Percentiles rank a stretch among this genome's conserved stretches.
phyloP scores from a whole-genome alignment of 345 rosid genomes.

The Raphanus raphanistrum region DNA sequence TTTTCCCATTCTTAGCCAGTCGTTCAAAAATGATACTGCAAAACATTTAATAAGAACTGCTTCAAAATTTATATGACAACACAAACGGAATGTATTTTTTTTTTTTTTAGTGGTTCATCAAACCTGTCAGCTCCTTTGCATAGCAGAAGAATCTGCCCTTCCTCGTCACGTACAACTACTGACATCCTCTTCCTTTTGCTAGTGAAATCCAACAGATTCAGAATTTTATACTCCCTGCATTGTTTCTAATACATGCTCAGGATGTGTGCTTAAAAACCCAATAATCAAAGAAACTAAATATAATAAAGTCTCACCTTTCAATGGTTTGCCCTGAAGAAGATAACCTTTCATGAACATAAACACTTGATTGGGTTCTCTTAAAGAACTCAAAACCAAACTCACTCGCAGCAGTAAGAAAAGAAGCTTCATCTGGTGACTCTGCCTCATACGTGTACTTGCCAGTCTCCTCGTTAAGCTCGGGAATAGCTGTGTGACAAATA shows the following conservation, averaged over 20 bases:
- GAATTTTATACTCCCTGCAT: slow-evolving; percentile 92
- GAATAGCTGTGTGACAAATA: slow-evolving; percentile 91
- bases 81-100: background rate
- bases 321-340: slow-evolving; percentile 51
- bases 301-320: slow-evolving; percentile 64
- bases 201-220: slow-evolving; percentile 86
- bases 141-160: slow-evolving; percentile 73
- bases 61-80: background rate
- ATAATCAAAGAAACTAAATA: background rate
- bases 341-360: slow-evolving; percentile 60
- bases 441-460: slow-evolving; percentile 77
- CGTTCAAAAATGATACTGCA: slow-evolving; percentile 90
- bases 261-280: slow-evolving; percentile 24
- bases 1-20: slow-evolving; percentile 71
- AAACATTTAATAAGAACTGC: slow-evolving; percentile 7
- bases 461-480: slow-evolving; percentile 78
- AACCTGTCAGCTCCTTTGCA: slow-evolving; percentile 99
- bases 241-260: slow-evolving; percentile 26
- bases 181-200: slow-evolving; percentile 98
- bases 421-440: slow-evolving; percentile 94
- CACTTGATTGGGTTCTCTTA: slow-evolving; percentile 88
- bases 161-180: slow-evolving; percentile 73
- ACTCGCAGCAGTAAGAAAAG: slow-evolving; percentile 90
- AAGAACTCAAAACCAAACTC: slow-evolving; percentile 90
- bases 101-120: slow-evolving; percentile 21